phyloP scores from a whole-genome alignment of 192 early-diverging fungal genomes.

The Cladochytrium replicatum region DNA sequence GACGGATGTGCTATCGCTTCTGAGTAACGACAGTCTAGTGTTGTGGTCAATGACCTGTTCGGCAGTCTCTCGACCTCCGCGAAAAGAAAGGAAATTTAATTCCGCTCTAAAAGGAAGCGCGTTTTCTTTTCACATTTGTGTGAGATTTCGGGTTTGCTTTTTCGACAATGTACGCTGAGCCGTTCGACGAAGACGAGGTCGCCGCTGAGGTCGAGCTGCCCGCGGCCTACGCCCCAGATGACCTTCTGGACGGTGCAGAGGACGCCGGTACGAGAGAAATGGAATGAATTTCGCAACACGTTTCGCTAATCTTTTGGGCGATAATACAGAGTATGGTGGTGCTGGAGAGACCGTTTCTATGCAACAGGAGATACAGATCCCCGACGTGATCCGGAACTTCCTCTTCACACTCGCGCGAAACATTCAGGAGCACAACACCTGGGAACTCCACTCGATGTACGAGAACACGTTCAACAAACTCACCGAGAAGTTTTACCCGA shows the following conservation, averaged over 20 bases:
- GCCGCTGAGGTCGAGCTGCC: constrained; percentile 53
- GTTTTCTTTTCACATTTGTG: too few relatives aligned
- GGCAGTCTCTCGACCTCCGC: too few relatives aligned
- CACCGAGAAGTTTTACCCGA: constrained; percentile 85
- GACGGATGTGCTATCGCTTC: too few relatives aligned
- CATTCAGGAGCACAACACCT: constrained; percentile 67
- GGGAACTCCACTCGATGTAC: constrained; percentile 80
- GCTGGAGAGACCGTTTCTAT: constrained; percentile 4
- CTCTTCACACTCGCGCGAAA: constrained; percentile 71
- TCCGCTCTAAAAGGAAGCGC: too few relatives aligned
- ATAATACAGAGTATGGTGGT: background rate
- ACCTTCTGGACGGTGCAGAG: constrained; percentile 31
- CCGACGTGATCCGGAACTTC: constrained; percentile 77
- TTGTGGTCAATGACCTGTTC: too few relatives aligned
- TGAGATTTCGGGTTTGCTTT: too few relatives aligned
- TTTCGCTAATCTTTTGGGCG: background rate
- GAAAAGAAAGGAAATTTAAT: too few relatives aligned
- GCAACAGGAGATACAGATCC: constrained; percentile 50
- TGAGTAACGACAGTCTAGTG: too few relatives aligned
- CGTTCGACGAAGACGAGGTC: constrained; percentile 44
- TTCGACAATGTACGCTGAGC: constrained; percentile 38
- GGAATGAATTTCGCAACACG: background rate
- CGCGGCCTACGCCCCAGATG: constrained; percentile 31
- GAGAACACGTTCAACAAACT: constrained; percentile 83
- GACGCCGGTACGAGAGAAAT: constrained; percentile 20